Conservation (phyloP, 2,329 filamentous ascomycete species). For the Aspergillus versicolor region DNA sequence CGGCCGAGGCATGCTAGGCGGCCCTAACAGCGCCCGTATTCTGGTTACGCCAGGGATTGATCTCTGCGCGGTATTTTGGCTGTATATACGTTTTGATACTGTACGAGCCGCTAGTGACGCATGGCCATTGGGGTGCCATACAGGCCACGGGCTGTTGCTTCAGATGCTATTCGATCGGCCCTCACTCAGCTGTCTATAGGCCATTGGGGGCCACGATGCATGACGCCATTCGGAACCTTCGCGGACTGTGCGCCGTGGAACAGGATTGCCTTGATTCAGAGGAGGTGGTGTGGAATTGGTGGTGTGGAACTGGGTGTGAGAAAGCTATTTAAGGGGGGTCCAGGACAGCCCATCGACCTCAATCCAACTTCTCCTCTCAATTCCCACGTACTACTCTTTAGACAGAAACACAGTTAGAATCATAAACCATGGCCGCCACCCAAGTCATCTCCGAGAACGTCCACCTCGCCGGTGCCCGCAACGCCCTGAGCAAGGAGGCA, state of each 20-base stretch:
- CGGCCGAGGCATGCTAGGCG: neutral
- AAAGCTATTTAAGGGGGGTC: neutral
- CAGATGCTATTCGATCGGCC: neutral
- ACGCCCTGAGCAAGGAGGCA: slow-evolving; percentile 34
- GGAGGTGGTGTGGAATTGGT: neutral
- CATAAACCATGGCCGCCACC: slow-evolving; percentile 6
- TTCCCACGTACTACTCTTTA: too few species aligned
- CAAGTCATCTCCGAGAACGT: slow-evolving; percentile 13
- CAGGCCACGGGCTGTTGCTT: neutral
- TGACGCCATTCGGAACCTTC: neutral
- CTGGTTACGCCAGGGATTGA: too few species aligned
- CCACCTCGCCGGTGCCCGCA: slow-evolving; percentile 40
- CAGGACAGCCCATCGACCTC: neutral
- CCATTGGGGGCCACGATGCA: neutral
- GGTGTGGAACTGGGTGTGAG: neutral
- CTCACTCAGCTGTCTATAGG: neutral
- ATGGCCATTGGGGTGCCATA: too few species aligned
- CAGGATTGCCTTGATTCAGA: neutral
- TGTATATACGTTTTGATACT: too few species aligned
- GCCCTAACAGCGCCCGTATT: too few species aligned
- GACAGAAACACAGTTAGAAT: neutral
- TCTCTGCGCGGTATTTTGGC: too few species aligned
- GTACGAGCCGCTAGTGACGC: too few species aligned
- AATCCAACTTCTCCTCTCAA: neutral
- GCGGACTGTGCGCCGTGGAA: neutral